Evolutionary conservation across 768 basidiomycete genomes (phyloP), one percentile per base, ranked within the genome.

Genomic region (Lanmaoa rubissima): DNA sequence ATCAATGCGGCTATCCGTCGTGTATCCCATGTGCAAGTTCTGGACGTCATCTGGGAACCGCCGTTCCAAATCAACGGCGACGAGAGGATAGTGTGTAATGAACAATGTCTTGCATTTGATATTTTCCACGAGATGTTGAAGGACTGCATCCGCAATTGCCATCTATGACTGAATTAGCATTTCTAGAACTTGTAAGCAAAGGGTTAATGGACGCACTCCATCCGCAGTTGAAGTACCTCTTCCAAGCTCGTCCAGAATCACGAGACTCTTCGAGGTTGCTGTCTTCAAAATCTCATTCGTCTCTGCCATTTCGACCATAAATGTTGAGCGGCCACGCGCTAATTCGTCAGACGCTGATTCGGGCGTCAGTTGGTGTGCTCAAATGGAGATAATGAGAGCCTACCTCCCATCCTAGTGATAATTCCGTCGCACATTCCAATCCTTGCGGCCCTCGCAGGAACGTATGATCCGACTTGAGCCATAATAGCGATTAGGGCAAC

Each of bases 281-380:
- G 84, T 77, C 36, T 85, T 80, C 14, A 98, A 73, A 54, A 98
- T 94, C 64, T 97, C 92, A 63, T 86, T 88, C 0, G 95, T 97
- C 69, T 98, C 94, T 6, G 88, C 80, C 79, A 98, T 87, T 72
- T 99, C 96, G 4, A 98, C 92, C 95, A 97, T 97, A 70, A 98
- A 97, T 0, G 91, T 98, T 0, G 94, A 96, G 9, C 92, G 84
- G 0, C 94, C 94, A 39, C 88, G 81, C 7, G 85, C 82, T 26
- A 98, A 72, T 61, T 97, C 93, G 68, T 98, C 96, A 11, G 85
- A 88, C 0, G 96, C 96, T 88, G 55, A 13, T 21, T 28, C 42
- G 52, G 42, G 9, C 10, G 38, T 61, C 40, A 61, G 44, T 11
- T 2, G 46, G 48, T 43, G 17, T 36, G 46, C n/a, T 42, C 32